Conservation (phyloP, 139 green algal species). For the Parachlorella kessleri region DNA sequence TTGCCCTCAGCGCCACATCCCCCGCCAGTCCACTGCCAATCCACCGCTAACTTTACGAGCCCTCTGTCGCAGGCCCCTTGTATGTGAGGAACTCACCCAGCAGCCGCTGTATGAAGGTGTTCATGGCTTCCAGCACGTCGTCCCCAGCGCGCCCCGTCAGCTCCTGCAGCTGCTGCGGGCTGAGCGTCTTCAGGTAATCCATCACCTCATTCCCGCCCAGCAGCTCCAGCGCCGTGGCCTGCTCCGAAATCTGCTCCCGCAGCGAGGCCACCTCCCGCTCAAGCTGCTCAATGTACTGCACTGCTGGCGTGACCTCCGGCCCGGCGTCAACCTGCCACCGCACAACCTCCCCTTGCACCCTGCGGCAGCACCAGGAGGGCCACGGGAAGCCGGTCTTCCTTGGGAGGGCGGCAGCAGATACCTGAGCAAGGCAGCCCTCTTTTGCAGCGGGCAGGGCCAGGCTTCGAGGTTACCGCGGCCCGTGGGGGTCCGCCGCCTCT, state of each 20-base stretch:
- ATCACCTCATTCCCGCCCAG: slow-evolving; percentile 65
- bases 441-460: too few relatives aligned
- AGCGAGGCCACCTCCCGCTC: background rate
- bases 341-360: slow-evolving; percentile 80
- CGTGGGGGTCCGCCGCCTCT: too few relatives aligned
- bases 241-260: background rate
- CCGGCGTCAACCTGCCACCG: slow-evolving; percentile 77
- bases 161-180: slow-evolving; percentile 48
- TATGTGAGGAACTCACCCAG: slow-evolving; percentile 62
- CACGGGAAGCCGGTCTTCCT: background rate
- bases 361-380: slow-evolving; percentile 55
- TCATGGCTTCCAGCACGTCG: slow-evolving; percentile 88
- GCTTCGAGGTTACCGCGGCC: too few relatives aligned
- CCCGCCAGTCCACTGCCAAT: too few relatives aligned
- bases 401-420: too few relatives aligned
- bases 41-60: too few relatives aligned
- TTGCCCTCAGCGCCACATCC: too few relatives aligned
- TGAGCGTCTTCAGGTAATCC: slow-evolving; percentile 77
- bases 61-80: too few relatives aligned
- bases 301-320: slow-evolving; percentile 58
- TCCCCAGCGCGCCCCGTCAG: slow-evolving; percentile 48
- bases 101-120: slow-evolving; percentile 77
- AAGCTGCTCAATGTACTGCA: slow-evolving; percentile 83
- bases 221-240: background rate
- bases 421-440: too few relatives aligned